A percentile compares a stretch with the other conserved stretches of the same genome.
Evolutionary conservation across 2,329 filamentous ascomycete species (phyloP).

Genomic region (Nemania sp.): DNA sequence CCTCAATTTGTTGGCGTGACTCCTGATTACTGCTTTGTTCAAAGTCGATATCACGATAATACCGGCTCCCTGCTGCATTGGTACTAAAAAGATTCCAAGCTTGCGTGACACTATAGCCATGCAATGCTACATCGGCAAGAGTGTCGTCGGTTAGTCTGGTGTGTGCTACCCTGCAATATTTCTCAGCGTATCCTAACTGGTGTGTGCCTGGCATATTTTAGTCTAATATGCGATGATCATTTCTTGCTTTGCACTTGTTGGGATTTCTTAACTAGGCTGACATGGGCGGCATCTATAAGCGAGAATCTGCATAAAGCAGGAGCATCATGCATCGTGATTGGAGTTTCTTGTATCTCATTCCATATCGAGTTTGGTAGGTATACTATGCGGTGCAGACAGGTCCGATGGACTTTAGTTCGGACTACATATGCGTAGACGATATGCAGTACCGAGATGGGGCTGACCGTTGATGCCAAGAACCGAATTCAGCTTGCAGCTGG

Average conservation of each 20-base stretch:
- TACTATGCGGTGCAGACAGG: no score
- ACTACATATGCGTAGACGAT: no score
- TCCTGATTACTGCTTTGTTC: no score
- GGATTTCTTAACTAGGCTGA: no score
- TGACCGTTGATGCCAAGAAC: background rate
- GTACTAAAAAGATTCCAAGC: background rate
- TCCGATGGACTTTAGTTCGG: no score
- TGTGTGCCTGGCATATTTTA: no score
- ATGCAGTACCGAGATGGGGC: no score
- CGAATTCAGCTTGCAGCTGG: conserved; percentile 14
- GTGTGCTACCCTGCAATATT: conserved; percentile 6
- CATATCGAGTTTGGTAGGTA: no score
- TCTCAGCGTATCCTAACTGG: conserved; percentile 4
- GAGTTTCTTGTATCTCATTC: no score
- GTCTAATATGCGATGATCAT: conserved; percentile 16
- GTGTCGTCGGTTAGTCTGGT: background rate
- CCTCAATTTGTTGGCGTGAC: background rate
- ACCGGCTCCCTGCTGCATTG: background rate
- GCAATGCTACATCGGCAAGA: conserved; percentile 3
- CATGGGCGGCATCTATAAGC: no score
- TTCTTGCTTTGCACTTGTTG: conserved; percentile 8
- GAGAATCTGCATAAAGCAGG: no score
- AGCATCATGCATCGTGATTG: no score
- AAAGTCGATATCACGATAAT: background rate
- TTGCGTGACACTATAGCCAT: conserved; percentile 1